A percentile compares a stretch with the other conserved stretches of the same genome.
Evolutionary conservation across 1,284 basidiomycete species (phyloP).

Genomic region (Cryptococcus maquisensis): DNA sequence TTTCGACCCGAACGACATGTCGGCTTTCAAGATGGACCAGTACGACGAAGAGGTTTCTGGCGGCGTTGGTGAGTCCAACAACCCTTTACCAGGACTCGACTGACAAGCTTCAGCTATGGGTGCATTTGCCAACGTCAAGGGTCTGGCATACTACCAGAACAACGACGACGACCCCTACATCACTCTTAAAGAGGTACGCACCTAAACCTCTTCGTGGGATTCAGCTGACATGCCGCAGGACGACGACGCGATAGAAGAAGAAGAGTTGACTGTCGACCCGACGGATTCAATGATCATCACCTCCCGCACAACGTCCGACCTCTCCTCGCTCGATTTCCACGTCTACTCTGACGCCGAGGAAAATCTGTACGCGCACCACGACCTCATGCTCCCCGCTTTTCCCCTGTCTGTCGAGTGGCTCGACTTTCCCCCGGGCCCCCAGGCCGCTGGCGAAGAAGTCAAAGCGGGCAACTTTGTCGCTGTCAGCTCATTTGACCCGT

Average conservation of each 20-base stretch:
- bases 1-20: conserved; percentile 69
- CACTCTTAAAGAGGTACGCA: conserved; percentile 80
- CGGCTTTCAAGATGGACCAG: conserved; percentile 85
- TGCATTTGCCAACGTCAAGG: conserved; percentile 94
- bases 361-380: conserved; percentile 95
- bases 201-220: background rate
- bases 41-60: conserved; percentile 80
- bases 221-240: conserved; percentile 51
- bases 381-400: conserved; percentile 95
- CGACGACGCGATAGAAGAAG: conserved; percentile 74
- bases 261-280: conserved; percentile 84
- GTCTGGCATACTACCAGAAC: conserved; percentile 83
- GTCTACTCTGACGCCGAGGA: conserved; percentile 89
- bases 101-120: conserved; percentile 59
- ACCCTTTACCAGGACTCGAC: background rate
- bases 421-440: conserved; percentile 64
- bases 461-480: conserved; percentile 81
- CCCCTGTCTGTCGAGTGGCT: conserved; percentile 99
- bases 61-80: conserved; percentile 54
- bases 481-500: conserved; percentile 93
- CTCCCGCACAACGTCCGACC: conserved; percentile 95
- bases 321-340: conserved; percentile 93
- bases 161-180: conserved; percentile 97
- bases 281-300: conserved; percentile 88
- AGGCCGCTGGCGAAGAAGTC: conserved; percentile 37